Conservation (phyloP, 305 asterid species). For the Ilex paraguariensis region DNA sequence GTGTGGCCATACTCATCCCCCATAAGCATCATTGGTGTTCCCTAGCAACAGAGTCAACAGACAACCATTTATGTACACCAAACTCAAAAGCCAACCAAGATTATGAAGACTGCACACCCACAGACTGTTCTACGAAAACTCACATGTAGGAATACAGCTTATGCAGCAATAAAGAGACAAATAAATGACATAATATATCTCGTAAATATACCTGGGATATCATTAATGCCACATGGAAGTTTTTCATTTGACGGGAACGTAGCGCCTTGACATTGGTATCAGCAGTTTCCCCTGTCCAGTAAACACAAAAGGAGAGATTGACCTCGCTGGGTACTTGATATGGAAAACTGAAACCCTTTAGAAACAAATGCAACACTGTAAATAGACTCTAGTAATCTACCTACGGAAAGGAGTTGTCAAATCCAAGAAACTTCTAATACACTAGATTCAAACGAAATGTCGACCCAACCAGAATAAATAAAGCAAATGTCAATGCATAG, state of each 20-base stretch:
- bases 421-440: not conserved
- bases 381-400: not conserved
- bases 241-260: conserved; percentile 88
- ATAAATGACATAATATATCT: conserved; percentile 4
- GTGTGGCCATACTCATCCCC: conserved; percentile 99
- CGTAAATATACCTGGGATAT: conserved; percentile 66
- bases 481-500: not conserved
- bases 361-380: not conserved
- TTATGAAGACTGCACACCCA: too few species aligned
- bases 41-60: conserved; percentile 41
- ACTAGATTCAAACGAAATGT: not conserved
- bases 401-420: not conserved
- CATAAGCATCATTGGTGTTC: conserved; percentile 99
- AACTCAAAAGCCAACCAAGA: not conserved
- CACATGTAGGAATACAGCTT: too few species aligned
- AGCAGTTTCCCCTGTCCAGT: conserved; percentile 69
- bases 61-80: conserved; percentile 13
- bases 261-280: conserved; percentile 52
- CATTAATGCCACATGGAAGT: conserved; percentile 85
- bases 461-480: too few species aligned
- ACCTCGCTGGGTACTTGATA: not conserved
- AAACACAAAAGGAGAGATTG: not conserved
- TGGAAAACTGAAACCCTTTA: not conserved
- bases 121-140: too few species aligned
- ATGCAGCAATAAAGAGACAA: conserved; percentile 4